Evolutionary conservation across 495 filamentous ascomycete species (phyloP).

Genomic region (Penicillium ochrochloron): DNA sequence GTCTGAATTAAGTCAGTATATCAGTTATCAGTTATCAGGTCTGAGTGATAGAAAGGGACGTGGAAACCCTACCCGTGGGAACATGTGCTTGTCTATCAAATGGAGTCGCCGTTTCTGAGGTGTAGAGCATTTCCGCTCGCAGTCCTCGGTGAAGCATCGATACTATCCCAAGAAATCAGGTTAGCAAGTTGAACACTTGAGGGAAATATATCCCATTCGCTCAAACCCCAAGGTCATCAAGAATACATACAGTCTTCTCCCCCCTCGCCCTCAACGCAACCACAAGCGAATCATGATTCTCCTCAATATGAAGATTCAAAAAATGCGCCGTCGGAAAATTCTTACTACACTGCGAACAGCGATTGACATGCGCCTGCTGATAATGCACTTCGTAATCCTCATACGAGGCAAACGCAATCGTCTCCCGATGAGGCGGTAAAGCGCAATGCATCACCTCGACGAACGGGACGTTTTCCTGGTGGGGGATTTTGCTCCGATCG

Average conservation of each 20-base stretch:
- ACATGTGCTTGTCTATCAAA: conserved; percentile 92
- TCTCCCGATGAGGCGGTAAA: conserved; percentile 75
- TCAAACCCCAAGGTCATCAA: not conserved
- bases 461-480: conserved; percentile 28
- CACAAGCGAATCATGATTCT: conserved; percentile 84
- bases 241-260: conserved; percentile 77
- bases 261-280: conserved; percentile 73
- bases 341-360: conserved; percentile 79
- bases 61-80: conserved; percentile 63
- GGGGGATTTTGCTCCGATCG: conserved; percentile 35
- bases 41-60: conserved; percentile 2
- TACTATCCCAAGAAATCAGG: conserved; percentile 55
- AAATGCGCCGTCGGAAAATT: conserved; percentile 77
- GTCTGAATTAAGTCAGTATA: conserved; percentile 46
- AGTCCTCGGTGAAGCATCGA: conserved; percentile 85
- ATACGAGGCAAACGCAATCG: conserved; percentile 70
- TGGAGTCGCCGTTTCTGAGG: conserved; percentile 84
- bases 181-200: not conserved
- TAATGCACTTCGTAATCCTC: conserved; percentile 91
- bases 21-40: no score
- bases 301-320: conserved; percentile 83
- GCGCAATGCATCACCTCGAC: conserved; percentile 70
- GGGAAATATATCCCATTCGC: not conserved
- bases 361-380: conserved; percentile 75
- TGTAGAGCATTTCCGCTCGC: conserved; percentile 82